Evolutionary conservation across 1,284 basidiomycete genomes (phyloP).

Genomic region (Golubevia sp.): DNA sequence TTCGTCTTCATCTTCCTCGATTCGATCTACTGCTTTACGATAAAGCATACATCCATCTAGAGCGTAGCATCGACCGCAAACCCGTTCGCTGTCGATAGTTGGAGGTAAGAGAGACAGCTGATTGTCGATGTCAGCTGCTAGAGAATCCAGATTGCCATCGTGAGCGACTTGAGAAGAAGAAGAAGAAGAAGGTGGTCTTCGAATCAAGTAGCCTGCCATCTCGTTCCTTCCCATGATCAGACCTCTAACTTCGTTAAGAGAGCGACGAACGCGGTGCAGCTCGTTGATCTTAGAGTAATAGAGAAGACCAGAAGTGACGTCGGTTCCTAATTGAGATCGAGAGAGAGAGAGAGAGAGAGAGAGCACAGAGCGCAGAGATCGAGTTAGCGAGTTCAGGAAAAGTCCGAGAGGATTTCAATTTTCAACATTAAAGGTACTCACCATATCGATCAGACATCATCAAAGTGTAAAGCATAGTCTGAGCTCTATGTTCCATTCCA

Average conservation of each 20-base stretch:
- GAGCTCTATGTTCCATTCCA: conserved; percentile 89
- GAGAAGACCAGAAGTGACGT: conserved; percentile 74
- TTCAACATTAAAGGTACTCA: conserved; percentile 13
- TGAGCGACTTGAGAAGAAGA: neutral
- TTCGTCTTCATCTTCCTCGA: conserved; percentile 1
- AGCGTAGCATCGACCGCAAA: conserved; percentile 81
- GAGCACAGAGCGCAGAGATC: conserved; percentile 11
- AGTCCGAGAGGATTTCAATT: neutral
- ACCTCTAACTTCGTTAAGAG: conserved; percentile 80
- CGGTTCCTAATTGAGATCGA: neutral
- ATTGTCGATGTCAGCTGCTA: conserved; percentile 2
- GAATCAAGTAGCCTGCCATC: conserved; percentile 74
- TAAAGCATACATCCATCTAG: conserved; percentile 91
- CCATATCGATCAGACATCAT: conserved; percentile 88
- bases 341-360: conserved; percentile 48
- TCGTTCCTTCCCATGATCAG: conserved; percentile 83
- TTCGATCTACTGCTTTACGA: conserved; percentile 67
- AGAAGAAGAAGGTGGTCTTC: conserved; percentile 18
- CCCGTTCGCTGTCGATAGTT: conserved; percentile 79
- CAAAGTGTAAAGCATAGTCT: conserved; percentile 95
- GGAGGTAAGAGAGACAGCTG: conserved; percentile 66
- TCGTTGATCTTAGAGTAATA: conserved; percentile 92
- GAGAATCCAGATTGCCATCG: conserved; percentile 10
- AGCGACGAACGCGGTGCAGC: conserved; percentile 77
- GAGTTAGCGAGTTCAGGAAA: neutral